Base-by-base conservation (phyloP, 2,329 filamentous ascomycete species). In the Phyllosticta citrichinensis region DNA sequence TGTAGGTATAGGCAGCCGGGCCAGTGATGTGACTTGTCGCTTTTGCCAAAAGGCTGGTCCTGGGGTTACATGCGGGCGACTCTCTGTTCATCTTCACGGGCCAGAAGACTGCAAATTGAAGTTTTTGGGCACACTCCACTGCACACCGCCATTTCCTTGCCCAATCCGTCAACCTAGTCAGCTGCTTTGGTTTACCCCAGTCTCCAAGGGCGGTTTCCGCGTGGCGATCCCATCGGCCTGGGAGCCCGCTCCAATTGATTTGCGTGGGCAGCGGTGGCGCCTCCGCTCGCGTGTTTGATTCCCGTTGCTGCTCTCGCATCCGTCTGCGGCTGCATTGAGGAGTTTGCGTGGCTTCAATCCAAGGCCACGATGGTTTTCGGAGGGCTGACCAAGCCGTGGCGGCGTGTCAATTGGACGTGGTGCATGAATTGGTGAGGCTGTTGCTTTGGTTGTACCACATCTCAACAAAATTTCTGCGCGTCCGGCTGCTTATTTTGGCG, bases 141-240 rank as follows among this genome's bases (percentile, higher is more conserved):
- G 62, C 56, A 63, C 55, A 56, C 57, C 62, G 58, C 58, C 51
- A 56, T 58, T 53, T 61, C 51, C 22, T n/a, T 22, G 57, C 17
- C 52, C 35, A 51, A 20, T 52, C 62, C 62, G 53, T 40, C 56
- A 47, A 61, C 62, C 58, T 35, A 59, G 59, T 62, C 53, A 19
- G 22, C 56, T 27, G 50, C 53, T 33, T 52, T 25, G 6, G 5
- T 20, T 25, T 35, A 56, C 56, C 53, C 56, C 62, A 58, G 33
- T 20, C 25, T 55, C 47, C 22, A 22, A 51, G 56, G 60, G 60
- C 59, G 27, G 56, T 56, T 55, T 52, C 62, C 62, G 60, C 62
- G 62, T 63, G 62, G 60, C 60, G 59, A 62, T 53, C 62, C 22
- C 62, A 62, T 56, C 52, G 47, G 25, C 40, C 30, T 56, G 62